A percentile compares a stretch with the other conserved stretches of the same genome.
phyloP scores from a whole-genome alignment of 371 early-diverging fungal species.

The Saksenaea vasiformis region DNA sequence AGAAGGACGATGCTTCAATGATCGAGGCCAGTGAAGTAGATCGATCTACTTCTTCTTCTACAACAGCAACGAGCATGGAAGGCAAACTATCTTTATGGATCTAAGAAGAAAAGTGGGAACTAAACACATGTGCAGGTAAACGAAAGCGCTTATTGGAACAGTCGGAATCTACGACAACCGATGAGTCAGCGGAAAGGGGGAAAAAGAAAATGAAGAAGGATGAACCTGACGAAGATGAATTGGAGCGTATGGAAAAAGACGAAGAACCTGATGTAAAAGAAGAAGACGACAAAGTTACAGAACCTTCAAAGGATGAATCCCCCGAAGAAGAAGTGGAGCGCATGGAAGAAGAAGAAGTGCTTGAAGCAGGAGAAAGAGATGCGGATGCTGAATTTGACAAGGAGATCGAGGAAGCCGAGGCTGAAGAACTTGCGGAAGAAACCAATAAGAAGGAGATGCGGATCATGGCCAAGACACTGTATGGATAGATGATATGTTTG shows the following conservation, averaged over 20 bases:
- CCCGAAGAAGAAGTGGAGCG: neutral
- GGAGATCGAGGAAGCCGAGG: constrained; percentile 25
- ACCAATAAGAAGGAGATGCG: constrained; percentile 32
- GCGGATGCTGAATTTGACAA: constrained; percentile 11
- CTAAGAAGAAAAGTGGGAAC: neutral
- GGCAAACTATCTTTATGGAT: neutral
- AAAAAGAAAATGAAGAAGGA: neutral
- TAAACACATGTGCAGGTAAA: neutral
- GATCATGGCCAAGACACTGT: constrained; percentile 42
- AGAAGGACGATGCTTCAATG: neutral
- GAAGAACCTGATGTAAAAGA: neutral
- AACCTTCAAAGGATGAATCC: neutral
- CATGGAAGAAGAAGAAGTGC: neutral
- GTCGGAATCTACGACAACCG: neutral
- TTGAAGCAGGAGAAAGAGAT: neutral
- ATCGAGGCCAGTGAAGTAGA: neutral
- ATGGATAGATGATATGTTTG: neutral
- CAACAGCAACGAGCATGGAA: neutral
- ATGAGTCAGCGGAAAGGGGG: neutral
- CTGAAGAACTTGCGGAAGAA: constrained; percentile 25
- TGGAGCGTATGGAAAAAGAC: neutral
- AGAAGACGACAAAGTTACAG: neutral
- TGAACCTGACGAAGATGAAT: neutral
- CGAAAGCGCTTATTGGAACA: neutral
- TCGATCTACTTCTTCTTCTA: neutral